phyloP scores from a whole-genome alignment of 1,139 yeast species.

The Debaryomycetaceae sp. region DNA sequence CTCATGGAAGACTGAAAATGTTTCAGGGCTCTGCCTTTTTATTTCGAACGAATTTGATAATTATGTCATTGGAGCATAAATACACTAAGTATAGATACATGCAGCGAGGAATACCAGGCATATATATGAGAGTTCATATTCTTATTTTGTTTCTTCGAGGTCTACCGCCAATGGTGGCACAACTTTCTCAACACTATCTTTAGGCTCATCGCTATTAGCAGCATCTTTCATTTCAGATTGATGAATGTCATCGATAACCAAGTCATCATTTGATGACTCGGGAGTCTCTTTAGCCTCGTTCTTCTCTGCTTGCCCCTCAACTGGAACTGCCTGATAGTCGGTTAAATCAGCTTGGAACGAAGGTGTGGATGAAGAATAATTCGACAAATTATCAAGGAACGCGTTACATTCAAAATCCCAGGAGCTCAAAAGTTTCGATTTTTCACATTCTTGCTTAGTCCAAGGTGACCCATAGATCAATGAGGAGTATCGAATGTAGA shows the following conservation, averaged over 20 bases:
- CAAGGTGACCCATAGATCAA: constrained; percentile 78
- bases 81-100: background rate
- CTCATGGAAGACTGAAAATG: background rate
- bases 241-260: constrained; percentile 7
- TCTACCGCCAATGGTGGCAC: constrained; percentile 26
- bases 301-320: constrained; percentile 9
- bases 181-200: constrained; percentile 10
- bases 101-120: background rate
- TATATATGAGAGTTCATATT: background rate
- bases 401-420: constrained; percentile 88
- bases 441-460: constrained; percentile 66
- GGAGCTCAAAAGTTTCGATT: constrained; percentile 53
- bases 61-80: background rate
- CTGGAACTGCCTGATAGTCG: constrained; percentile 4
- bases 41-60: background rate
- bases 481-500: constrained; percentile 66
- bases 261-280: constrained; percentile 4
- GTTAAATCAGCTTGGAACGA: constrained; percentile 7
- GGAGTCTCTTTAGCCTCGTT: constrained; percentile 26
- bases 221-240: constrained; percentile 4
- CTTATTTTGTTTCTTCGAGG: constrained; percentile 8
- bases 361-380: constrained; percentile 19
- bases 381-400: constrained; percentile 36
- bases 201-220: constrained; percentile 2
- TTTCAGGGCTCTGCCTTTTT: background rate